phyloP scores from a whole-genome alignment of 1,139 yeast species.

The Arxiozyma bovina region DNA sequence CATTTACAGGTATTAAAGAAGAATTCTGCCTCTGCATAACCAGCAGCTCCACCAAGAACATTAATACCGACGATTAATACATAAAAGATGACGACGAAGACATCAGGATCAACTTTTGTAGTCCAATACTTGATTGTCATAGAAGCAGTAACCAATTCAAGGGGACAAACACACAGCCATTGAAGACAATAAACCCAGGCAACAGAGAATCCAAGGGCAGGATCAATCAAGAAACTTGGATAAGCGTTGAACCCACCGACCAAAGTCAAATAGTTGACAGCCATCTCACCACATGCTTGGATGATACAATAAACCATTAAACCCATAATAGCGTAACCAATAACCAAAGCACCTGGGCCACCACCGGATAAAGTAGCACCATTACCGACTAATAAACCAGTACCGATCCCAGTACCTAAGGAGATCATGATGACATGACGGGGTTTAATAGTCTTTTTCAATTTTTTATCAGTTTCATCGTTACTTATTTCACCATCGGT shows the following conservation, averaged over 20 bases:
- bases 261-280: slow-evolving; percentile 61
- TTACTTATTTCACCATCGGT: slow-evolving; percentile 2
- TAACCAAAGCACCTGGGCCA: slow-evolving; percentile 69
- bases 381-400: slow-evolving; percentile 65
- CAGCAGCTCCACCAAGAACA: slow-evolving; percentile 64
- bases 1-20: slow-evolving; percentile 51
- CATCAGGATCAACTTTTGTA: slow-evolving; percentile 50
- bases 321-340: slow-evolving; percentile 58
- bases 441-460: slow-evolving; percentile 41
- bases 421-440: slow-evolving; percentile 60
- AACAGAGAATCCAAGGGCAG: slow-evolving; percentile 69
- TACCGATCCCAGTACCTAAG: slow-evolving; percentile 78
- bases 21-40: slow-evolving; percentile 71
- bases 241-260: slow-evolving; percentile 70
- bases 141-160: slow-evolving; percentile 71
- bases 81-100: slow-evolving; percentile 60
- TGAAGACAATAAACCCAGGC: slow-evolving; percentile 77
- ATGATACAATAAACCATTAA: slow-evolving; percentile 62
- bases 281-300: slow-evolving; percentile 76
- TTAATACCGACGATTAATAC: slow-evolving; percentile 48
- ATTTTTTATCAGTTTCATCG: slow-evolving; percentile 20
- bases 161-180: slow-evolving; percentile 69
- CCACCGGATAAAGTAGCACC: slow-evolving; percentile 61
- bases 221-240: slow-evolving; percentile 54
- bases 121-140: slow-evolving; percentile 65